Evolutionary conservation across 1,284 basidiomycete genomes (phyloP).

Genomic region (Naganishia albida): DNA sequence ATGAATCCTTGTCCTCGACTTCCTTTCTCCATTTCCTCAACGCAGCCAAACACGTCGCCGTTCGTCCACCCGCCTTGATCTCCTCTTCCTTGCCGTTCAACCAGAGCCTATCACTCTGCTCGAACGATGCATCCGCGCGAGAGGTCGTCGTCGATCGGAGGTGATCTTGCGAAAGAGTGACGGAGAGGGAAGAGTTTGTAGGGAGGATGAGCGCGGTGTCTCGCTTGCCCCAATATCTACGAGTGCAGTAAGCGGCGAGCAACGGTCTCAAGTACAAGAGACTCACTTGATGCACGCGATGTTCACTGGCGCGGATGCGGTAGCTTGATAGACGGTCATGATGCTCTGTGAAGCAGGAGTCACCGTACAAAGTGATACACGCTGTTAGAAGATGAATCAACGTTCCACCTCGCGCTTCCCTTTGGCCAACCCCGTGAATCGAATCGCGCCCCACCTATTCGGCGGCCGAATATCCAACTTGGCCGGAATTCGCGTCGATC

Average conservation of each 20-base stretch:
- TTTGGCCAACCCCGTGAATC: no score
- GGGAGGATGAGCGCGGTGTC: conserved; percentile 93
- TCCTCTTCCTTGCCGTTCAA: conserved; percentile 88
- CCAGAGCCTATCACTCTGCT: conserved; percentile 77
- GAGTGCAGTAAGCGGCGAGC: conserved; percentile 27
- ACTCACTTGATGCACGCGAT: conserved; percentile 92
- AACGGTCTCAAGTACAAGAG: background rate
- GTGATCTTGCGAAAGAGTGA: conserved; percentile 95
- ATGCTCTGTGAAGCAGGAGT: background rate
- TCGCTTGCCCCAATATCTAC: conserved; percentile 96
- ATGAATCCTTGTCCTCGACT: conserved; percentile 69
- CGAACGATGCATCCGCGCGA: conserved; percentile 75
- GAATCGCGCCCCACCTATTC: background rate
- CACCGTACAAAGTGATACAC: background rate
- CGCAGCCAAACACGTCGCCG: conserved; percentile 83
- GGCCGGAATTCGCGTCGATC: background rate
- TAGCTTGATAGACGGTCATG: conserved; percentile 70
- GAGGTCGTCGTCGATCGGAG: conserved; percentile 92
- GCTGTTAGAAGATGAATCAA: conserved; percentile 20
- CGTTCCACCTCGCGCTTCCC: conserved; percentile 4
- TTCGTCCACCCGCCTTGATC: conserved; percentile 77
- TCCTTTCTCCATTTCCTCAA: conserved; percentile 75
- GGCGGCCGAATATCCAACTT: background rate
- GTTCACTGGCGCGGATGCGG: conserved; percentile 90
- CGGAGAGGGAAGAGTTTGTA: conserved; percentile 95